These are phyloP conservation scores for Fusarium humuli DNA, from an alignment of 2,329 filamentous ascomycete species.

Conservation along the genomic window DNA sequence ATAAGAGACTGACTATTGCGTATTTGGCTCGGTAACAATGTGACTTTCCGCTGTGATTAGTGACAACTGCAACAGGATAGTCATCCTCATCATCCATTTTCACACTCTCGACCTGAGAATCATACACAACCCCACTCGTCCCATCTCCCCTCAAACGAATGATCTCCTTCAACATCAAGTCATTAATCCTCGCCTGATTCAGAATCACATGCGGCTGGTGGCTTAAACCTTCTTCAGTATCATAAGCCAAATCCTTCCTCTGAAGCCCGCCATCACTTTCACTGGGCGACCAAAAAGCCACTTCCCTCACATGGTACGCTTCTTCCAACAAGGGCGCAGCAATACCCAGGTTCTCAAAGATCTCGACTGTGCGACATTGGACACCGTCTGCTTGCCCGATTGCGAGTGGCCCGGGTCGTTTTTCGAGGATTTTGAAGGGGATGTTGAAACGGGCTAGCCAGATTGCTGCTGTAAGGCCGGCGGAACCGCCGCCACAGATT, in stretches of 20 bases:
- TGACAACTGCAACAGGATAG: conserved; percentile 27
- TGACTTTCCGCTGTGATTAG: not conserved
- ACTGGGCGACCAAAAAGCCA: conserved; percentile 72
- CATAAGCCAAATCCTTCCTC: conserved; percentile 70
- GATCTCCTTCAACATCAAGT: conserved; percentile 38
- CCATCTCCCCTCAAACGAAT: conserved; percentile 10
- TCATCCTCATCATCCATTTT: not conserved
- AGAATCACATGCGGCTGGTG: conserved; percentile 75
- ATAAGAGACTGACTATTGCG: too few relatives aligned
- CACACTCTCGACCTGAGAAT: conserved; percentile 34
- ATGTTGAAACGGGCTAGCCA: conserved; percentile 24
- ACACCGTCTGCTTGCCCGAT: conserved; percentile 59
- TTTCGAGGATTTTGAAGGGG: conserved; percentile 17
- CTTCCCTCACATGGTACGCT: conserved; percentile 73
- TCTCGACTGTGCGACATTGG: conserved; percentile 75
- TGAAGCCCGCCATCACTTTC: conserved; percentile 63
- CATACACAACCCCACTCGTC: conserved; percentile 17
- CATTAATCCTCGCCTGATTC: conserved; percentile 54
- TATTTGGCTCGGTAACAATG: conserved; percentile 32
- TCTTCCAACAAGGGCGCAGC: conserved; percentile 72
- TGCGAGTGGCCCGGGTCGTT: not conserved
- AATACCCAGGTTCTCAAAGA: conserved; percentile 78
- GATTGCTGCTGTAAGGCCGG: conserved; percentile 21
- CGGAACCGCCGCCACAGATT: conserved; percentile 23
- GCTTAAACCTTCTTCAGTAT: conserved; percentile 71